phyloP scores from a whole-genome alignment of 148 eudicot species.

The Chenopodium formosanum region DNA sequence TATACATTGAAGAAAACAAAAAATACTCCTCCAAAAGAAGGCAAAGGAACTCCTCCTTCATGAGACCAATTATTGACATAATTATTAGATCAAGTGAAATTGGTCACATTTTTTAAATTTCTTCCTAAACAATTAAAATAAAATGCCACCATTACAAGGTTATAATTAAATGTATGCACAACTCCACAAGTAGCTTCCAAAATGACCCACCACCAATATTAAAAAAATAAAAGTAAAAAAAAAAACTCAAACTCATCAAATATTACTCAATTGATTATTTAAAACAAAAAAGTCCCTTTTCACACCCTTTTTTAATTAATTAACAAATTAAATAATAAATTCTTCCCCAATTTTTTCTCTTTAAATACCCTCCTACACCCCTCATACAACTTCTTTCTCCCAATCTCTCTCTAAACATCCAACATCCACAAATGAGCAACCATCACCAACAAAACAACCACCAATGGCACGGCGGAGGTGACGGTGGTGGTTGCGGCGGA shows the following conservation, averaged over 20 bases:
- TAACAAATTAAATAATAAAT: background rate
- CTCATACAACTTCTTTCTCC: slow-evolving; percentile 13
- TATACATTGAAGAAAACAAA: too few relatives aligned
- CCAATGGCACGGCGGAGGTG: slow-evolving; percentile 2
- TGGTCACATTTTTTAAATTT: background rate
- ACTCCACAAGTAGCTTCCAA: slow-evolving; percentile 27
- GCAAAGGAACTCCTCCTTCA: background rate
- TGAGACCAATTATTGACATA: slow-evolving; percentile 17
- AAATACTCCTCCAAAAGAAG: too few relatives aligned
- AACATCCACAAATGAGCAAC: background rate
- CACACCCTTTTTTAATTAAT: background rate
- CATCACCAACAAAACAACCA: slow-evolving; percentile 6
- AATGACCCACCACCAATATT: slow-evolving; percentile 45
- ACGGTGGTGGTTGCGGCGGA: background rate
- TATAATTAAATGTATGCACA: background rate
- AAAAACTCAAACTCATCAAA: background rate
- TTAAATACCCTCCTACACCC: slow-evolving; percentile 25
- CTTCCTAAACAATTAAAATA: slow-evolving; percentile 1
- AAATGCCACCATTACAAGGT: background rate
- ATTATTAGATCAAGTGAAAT: slow-evolving; percentile 22
- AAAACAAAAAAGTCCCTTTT: slow-evolving; percentile 1
- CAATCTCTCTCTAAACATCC: slow-evolving; percentile 16
- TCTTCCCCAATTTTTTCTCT: slow-evolving; percentile 1
- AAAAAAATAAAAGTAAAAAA: too few relatives aligned
- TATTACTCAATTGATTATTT: background rate